These are phyloP conservation scores for Chlorella sp. DNA, from an alignment of 139 green algal genomes.

Conservation along the genomic window DNA sequence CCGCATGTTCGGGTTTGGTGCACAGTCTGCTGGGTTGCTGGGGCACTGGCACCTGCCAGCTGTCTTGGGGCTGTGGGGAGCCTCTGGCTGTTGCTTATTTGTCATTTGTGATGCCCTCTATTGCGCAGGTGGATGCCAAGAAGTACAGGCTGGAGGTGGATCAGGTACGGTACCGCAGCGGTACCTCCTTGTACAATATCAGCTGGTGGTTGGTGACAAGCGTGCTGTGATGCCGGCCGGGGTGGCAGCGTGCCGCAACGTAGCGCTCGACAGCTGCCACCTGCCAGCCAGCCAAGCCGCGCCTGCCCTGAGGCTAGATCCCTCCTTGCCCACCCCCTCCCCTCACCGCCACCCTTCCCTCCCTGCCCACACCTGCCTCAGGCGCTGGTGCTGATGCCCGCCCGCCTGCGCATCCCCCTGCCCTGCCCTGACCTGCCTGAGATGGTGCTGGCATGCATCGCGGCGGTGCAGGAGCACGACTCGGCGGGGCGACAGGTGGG, in stretches of 20 bases:
- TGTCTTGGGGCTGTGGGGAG: too few species aligned
- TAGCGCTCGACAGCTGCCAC: too few species aligned
- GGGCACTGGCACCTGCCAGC: too few species aligned
- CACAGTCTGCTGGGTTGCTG: too few species aligned
- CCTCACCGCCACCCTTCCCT: not conserved
- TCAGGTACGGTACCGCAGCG: conserved; percentile 8
- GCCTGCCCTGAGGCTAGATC: too few species aligned
- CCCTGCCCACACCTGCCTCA: not conserved
- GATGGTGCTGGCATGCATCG: conserved; percentile 74
- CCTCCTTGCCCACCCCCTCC: not conserved
- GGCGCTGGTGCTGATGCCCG: conserved; percentile 56
- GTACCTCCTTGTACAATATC: too few species aligned
- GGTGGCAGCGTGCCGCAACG: not conserved
- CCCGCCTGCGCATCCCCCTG: conserved; percentile 59
- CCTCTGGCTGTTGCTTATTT: too few species aligned
- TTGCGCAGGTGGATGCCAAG: not conserved
- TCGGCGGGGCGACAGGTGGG: conserved; percentile 62
- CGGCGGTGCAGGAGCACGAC: conserved; percentile 79
- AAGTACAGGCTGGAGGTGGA: conserved; percentile 46
- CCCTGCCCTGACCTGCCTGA: conserved; percentile 84
- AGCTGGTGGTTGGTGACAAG: not conserved
- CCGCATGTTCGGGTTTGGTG: too few species aligned
- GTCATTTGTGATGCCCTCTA: too few species aligned
- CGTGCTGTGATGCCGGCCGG: too few species aligned
- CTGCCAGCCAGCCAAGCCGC: not conserved